These are phyloP conservation scores for Pseudogymnoascus sp. DNA, from an alignment of 2,329 filamentous ascomycete species.

Conservation along the genomic window DNA sequence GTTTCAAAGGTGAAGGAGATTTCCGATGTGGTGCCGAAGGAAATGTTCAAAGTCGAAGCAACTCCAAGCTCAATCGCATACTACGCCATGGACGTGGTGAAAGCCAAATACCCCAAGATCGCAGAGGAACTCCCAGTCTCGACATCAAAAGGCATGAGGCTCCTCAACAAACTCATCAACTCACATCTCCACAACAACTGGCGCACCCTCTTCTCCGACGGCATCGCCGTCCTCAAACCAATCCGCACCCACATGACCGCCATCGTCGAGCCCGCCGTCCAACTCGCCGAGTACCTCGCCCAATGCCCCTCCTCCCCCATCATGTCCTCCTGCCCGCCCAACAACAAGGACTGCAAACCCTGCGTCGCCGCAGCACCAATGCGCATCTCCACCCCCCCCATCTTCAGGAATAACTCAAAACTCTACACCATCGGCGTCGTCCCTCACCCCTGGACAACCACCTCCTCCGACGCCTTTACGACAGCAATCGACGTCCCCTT, in stretches of 20 bases:
- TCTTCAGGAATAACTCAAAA: conserved; percentile 63
- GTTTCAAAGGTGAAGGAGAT: conserved; percentile 53
- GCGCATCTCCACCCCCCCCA: conserved; percentile 56
- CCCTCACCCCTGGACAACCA: conserved; percentile 83
- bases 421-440: conserved; percentile 79
- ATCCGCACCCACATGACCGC: conserved; percentile 65
- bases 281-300: conserved; percentile 67
- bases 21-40: conserved; percentile 50
- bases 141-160: conserved; percentile 51
- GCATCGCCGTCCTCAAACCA: conserved; percentile 76
- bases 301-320: conserved; percentile 68
- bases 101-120: conserved; percentile 58
- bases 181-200: conserved; percentile 79
- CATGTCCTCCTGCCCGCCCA: conserved; percentile 75
- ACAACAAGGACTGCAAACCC: conserved; percentile 62
- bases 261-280: conserved; percentile 60
- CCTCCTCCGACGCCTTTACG: conserved; percentile 56
- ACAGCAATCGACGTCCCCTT: conserved; percentile 54
- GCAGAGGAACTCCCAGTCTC: conserved; percentile 51
- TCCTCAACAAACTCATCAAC: conserved; percentile 69
- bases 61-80: conserved; percentile 64
- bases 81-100: conserved; percentile 59
- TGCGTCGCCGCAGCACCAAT: conserved; percentile 60
- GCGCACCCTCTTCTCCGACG: conserved; percentile 68
- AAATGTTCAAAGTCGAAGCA: conserved; percentile 57